Percentiles rank a stretch among this genome's conserved stretches.
These are phyloP conservation scores for Coniophora puteana DNA, from an alignment of 1,284 basidiomycete species.

Conservation along the genomic window DNA sequence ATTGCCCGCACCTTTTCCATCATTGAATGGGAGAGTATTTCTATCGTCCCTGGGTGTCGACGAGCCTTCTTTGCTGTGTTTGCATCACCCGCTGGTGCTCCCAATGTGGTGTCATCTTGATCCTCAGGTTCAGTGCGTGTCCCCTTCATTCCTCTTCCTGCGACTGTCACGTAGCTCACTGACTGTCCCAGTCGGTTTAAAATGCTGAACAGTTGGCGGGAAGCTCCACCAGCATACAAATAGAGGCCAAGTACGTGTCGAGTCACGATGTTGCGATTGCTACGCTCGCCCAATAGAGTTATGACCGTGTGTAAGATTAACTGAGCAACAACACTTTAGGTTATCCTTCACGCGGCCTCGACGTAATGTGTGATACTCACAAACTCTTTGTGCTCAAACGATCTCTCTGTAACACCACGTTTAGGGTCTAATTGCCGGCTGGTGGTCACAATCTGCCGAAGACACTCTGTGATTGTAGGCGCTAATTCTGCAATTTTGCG, in stretches of 20 bases:
- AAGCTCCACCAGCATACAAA: slow-evolving; percentile 27
- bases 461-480: slow-evolving; percentile 2
- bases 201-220: slow-evolving; percentile 22
- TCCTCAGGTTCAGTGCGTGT: neutral
- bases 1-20: neutral
- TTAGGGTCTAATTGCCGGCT: neutral
- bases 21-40: neutral
- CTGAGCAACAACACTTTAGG: neutral
- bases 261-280: neutral
- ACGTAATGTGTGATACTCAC: slow-evolving; percentile 20
- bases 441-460: neutral
- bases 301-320: neutral
- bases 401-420: neutral
- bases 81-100: neutral
- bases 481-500: neutral
- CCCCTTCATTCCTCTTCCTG: neutral
- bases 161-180: neutral
- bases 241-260: slow-evolving; percentile 19
- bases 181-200: neutral
- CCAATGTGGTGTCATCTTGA: neutral
- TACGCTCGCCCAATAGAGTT: neutral
- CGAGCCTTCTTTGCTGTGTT: neutral
- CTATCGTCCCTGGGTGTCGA: neutral
- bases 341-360: slow-evolving; percentile 4
- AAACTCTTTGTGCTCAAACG: neutral